Percentiles rank a stretch among this genome's conserved stretches.
phyloP scores from a whole-genome alignment of 495 filamentous ascomycete species.

The Hypoxylon intermedium region DNA sequence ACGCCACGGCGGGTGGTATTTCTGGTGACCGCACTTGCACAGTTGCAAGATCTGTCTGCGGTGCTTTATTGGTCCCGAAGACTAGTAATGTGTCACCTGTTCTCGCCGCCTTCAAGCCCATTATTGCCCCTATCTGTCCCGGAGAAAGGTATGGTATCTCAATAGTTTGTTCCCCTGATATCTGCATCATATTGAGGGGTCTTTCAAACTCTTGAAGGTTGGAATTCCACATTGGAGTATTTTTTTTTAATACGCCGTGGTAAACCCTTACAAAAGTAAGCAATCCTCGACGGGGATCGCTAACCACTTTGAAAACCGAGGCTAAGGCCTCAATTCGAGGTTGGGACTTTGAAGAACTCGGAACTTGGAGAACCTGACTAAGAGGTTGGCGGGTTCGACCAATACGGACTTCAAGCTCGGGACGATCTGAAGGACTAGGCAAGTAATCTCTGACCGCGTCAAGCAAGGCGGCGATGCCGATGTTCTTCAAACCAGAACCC shows the following conservation, averaged over 20 bases:
- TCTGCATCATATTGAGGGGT: slow-evolving; percentile 81
- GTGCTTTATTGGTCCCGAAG: slow-evolving; percentile 60
- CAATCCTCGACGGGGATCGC: slow-evolving; percentile 83
- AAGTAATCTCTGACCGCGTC: slow-evolving; percentile 88
- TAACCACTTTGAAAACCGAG: slow-evolving; percentile 95
- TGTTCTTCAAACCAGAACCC: slow-evolving; percentile 90
- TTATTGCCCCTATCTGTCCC: slow-evolving; percentile 96
- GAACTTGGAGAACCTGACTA: slow-evolving; percentile 55
- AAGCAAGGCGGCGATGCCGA: slow-evolving; percentile 91
- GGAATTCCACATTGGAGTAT: slow-evolving; percentile 83
- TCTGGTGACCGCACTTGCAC: slow-evolving; percentile 88
- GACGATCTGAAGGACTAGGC: slow-evolving; percentile 79
- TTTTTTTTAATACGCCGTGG: slow-evolving; percentile 77
- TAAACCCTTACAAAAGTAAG: slow-evolving; percentile 94
- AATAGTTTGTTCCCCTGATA: slow-evolving; percentile 88
- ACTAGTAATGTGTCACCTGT: slow-evolving; percentile 92
- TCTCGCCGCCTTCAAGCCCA: slow-evolving; percentile 84
- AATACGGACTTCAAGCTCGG: slow-evolving; percentile 77
- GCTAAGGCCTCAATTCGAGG: slow-evolving; percentile 73
- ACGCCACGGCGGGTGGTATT: slow-evolving; percentile 94
- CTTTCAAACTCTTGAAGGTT: slow-evolving; percentile 83
- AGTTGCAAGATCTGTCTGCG: slow-evolving; percentile 70
- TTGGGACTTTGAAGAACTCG: slow-evolving; percentile 55
- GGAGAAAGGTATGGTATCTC: slow-evolving; percentile 80
- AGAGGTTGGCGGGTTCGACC: slow-evolving; percentile 61